Conservation (phyloP, 2,329 filamentous ascomycete species). For the Diaporthe sp. region DNA sequence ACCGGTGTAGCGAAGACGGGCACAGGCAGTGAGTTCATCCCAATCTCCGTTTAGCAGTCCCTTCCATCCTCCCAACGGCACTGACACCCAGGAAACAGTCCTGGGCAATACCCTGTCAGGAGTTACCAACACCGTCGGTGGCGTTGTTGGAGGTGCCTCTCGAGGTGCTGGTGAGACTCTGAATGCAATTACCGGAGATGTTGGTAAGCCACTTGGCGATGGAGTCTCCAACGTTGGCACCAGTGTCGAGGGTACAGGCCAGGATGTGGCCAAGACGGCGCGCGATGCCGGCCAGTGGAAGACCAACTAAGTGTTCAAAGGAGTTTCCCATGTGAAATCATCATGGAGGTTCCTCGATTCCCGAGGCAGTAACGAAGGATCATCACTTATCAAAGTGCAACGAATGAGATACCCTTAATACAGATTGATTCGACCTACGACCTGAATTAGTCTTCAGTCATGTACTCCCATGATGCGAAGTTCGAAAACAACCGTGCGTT, state of each 20-base stretch:
- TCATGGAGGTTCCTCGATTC: accelerated
- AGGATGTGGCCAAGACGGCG: conserved; percentile 33
- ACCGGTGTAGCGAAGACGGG: conserved; percentile 39
- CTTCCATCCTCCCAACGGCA: no score
- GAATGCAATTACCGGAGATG: conserved; percentile 34
- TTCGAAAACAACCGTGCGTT: no score
- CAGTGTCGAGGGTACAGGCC: conserved; percentile 32
- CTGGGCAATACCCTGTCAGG: conserved; percentile 37
- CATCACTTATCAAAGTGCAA: not conserved
- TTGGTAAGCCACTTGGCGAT: conserved; percentile 38
- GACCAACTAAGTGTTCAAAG: conserved; percentile 17
- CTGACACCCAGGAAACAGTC: conserved; percentile 9
- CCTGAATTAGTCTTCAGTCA: not conserved
- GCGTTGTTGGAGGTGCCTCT: conserved; percentile 36
- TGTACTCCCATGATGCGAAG: not conserved
- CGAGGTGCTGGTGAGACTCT: conserved; percentile 38
- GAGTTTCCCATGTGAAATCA: no score
- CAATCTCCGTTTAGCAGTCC: not conserved
- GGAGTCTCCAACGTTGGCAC: conserved; percentile 39
- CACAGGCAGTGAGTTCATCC: conserved; percentile 33
- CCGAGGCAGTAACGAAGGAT: not conserved
- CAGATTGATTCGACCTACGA: not conserved
- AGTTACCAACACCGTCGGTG: conserved; percentile 39
- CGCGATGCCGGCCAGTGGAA: conserved; percentile 41
- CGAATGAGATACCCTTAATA: conserved; percentile 25